Base-by-base conservation (phyloP, 2,329 filamentous ascomycete species). In the Macrophomina tecta region DNA sequence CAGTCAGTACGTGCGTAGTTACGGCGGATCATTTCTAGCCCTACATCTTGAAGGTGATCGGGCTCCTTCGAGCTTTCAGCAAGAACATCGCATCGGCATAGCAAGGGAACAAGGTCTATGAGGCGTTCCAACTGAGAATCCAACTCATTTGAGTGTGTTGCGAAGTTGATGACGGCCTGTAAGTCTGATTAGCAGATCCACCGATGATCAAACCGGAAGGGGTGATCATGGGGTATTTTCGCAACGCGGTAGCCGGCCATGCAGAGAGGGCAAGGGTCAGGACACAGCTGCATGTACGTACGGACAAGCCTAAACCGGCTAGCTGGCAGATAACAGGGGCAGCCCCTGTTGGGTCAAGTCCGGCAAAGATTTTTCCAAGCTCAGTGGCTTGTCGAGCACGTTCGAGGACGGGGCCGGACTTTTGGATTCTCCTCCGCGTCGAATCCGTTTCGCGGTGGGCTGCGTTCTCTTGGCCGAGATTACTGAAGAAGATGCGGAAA, bases 11-110 rank as follows among this genome's bases (percentile, higher is more conserved):
- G 23, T 23, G 23, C 1, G 23, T 23, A 23, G 23, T 23, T 23
- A 23, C 23, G 23, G 23, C 23, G 23, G 23, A 2, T 3, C 23
- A 23, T 23, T 23, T 23, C 23, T 23, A 23, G 23, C 3, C 36
- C 12, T 23, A 64, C 51, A 4, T 56, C 30, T 1, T 46, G n/a
- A 12, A 65, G 34, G 5, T 32, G 18, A 1, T 56, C 51, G 7
- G 40, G 7, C 6, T 30, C 28, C 3, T 51, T 56, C 4, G 42
- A 38, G 16, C 32, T 16, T 12, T 48, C 16, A 7, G 28, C 4
- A 5, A 65, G 8, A 7, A 12, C 18, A 12, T 65, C 51, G 23
- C 63, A 65, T 18, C 32, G 63, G 12, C 36, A 23, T 12, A 65
- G 5, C 0, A 28, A 38, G 4, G 63, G 40, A 6, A 46, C 8